Percentiles rank a stretch among this genome's conserved stretches.
Conservation (phyloP, 352 stramenopile species). For the Phytopythium delawarense region DNA sequence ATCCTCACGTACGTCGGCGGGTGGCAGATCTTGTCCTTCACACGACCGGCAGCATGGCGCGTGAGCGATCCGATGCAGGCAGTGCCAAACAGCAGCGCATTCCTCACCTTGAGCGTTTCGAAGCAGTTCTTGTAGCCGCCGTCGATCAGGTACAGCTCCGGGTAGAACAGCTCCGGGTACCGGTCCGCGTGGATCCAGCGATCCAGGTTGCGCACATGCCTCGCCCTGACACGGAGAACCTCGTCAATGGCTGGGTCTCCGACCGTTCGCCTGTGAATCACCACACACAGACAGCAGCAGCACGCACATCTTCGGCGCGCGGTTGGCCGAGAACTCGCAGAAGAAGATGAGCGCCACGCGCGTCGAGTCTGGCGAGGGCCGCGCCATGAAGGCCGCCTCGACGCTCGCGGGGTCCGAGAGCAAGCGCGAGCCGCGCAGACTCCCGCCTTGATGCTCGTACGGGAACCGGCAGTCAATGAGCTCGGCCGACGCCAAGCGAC, state of each 20-base stretch:
- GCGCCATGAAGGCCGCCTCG: constrained; percentile 35
- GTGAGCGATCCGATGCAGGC: not conserved
- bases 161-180: constrained; percentile 64
- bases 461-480: constrained; percentile 62
- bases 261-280: no score
- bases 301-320: constrained; percentile 55
- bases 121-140: constrained; percentile 74
- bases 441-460: constrained; percentile 46
- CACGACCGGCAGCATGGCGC: not conserved
- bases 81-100: not conserved
- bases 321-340: constrained; percentile 67
- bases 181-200: constrained; percentile 47
- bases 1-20: constrained; percentile 42
- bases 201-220: constrained; percentile 59
- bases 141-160: constrained; percentile 65
- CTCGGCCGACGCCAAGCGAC: constrained; percentile 22
- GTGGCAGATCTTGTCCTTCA: constrained; percentile 28
- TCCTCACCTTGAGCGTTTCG: constrained; percentile 29
- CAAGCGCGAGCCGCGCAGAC: constrained; percentile 29
- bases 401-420: constrained; percentile 40
- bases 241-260: not conserved
- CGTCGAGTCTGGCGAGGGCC: constrained; percentile 15
- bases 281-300: not conserved
- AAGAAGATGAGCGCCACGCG: constrained; percentile 58
- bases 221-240: constrained; percentile 20